Base-by-base conservation (phyloP, 179 eudicot genomes). In the Spinacia oleracea region DNA sequence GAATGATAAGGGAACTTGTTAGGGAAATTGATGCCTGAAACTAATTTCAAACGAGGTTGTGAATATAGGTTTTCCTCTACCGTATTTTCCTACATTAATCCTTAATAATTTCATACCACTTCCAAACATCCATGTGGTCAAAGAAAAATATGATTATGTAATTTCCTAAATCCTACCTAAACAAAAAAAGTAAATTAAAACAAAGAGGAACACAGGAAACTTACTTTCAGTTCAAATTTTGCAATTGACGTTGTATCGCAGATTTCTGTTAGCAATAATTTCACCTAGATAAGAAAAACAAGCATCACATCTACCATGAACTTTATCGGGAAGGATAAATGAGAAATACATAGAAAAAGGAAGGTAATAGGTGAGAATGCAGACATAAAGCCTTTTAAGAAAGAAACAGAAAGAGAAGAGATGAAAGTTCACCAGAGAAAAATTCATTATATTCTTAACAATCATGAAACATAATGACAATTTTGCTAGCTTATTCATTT, bases 211-310 rank as follows among this genome's bases (percentile, higher is more conserved):
- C 6, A 69, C 20, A 35, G 16, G 21, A 72, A 77, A 67, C 94
- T 88, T 85, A 92, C 98, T 80, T 93, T 93, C 53, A 93, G 77
- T 77, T 93, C 94, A 84, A 93, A 77, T 81, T 93, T 94, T 6
- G 91, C 94, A 76, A 93, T 80, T 64, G 97, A 90, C 50, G 89
- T 87, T 79, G 92, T 90, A 79, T 90, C 94, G 68, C 98, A 93
- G 68, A 93, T 83, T 73, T 81, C 85, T 5, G 87, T 83, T 43
- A 93, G 82, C 77, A 93, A 92, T 84, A 83, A 84, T 79, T 88
- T 85, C 86, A 93, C 93, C 98, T 93, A 91, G 73, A 77, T 77
- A 81, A 31, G 74, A 69, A n/a, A 53, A 21, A 35, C 7, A 40
- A 73, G 81, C 23, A 56, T n/a, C n/a, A n/a, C n/a, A n/a, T n/a